phyloP scores from a whole-genome alignment of 2,329 filamentous ascomycete genomes.

The Sclerotinia borealis region DNA sequence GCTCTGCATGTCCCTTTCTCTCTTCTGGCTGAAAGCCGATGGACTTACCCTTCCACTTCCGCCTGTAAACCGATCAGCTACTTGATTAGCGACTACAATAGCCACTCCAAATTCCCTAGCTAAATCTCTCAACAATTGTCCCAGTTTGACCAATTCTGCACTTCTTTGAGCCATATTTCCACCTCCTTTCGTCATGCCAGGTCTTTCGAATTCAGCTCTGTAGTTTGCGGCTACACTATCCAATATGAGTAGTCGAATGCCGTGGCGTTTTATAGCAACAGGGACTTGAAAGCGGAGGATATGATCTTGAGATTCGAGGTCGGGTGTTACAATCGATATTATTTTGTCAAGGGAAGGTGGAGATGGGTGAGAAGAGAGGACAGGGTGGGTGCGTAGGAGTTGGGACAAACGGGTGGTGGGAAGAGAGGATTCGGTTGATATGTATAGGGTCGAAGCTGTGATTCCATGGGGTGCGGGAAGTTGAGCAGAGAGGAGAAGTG shows the following conservation, averaged over 20 bases:
- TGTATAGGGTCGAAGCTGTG: constrained; percentile 70
- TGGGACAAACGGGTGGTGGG: constrained; percentile 77
- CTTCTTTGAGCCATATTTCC: constrained; percentile 70
- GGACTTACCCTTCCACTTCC: constrained; percentile 14
- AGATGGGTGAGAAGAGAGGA: constrained; percentile 54
- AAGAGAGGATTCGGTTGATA: constrained; percentile 85
- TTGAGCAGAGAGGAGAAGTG: constrained; percentile 77
- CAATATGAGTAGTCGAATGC: constrained; percentile 75
- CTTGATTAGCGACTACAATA: constrained; percentile 90
- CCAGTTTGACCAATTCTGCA: constrained; percentile 69
- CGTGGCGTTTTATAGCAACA: constrained; percentile 68
- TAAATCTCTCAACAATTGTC: constrained; percentile 67
- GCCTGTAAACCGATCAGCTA: constrained; percentile 71
- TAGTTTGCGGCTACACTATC: constrained; percentile 96
- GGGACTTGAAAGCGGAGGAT: constrained; percentile 91
- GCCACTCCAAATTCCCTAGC: constrained; percentile 71
- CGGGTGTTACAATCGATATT: constrained; percentile 74
- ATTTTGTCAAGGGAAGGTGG: constrained; percentile 67
- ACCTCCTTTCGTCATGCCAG: constrained; percentile 33
- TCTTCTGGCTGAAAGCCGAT: background rate
- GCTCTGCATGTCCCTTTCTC: constrained; percentile 17
- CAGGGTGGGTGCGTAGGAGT: constrained; percentile 63
- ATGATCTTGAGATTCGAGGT: constrained; percentile 92
- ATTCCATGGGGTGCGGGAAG: constrained; percentile 67
- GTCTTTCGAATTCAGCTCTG: constrained; percentile 76